These are phyloP conservation scores for Pontederia paniculata DNA, from an alignment of 176 grass and related monocot species.

Conservation along the genomic window DNA sequence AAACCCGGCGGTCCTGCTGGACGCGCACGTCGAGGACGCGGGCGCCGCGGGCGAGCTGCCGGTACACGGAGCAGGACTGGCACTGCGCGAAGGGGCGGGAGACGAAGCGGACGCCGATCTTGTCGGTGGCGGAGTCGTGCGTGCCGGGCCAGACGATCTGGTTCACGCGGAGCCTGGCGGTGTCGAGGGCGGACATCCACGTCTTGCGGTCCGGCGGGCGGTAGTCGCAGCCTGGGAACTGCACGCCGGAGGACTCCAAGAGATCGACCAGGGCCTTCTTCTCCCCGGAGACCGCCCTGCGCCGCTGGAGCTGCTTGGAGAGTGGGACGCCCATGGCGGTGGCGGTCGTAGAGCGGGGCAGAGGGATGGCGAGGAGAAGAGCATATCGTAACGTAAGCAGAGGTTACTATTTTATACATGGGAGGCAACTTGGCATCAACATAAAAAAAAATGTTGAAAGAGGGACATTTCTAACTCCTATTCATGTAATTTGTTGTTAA, in stretches of 20 bases:
- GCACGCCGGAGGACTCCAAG: constrained; percentile 18
- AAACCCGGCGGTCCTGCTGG: constrained; percentile 61
- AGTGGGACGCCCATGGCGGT: constrained; percentile 57
- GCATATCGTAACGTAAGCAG: no score
- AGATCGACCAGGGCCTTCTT: constrained; percentile 33
- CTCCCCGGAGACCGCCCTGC: constrained; percentile 43
- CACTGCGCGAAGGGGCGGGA: constrained; percentile 88
- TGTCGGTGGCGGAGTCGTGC: constrained; percentile 87
- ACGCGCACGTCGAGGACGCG: constrained; percentile 82
- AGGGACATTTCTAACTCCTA: no score
- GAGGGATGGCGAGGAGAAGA: no score
- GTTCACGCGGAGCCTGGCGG: constrained; percentile 33
- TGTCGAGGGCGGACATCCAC: constrained; percentile 64
- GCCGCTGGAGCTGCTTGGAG: constrained; percentile 63
- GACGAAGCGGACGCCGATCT: constrained; percentile 71
- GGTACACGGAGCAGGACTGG: constrained; percentile 67
- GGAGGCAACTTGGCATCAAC: no score
- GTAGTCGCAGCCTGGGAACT: constrained; percentile 58
- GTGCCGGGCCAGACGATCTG: constrained; percentile 89
- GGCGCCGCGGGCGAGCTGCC: constrained; percentile 50
- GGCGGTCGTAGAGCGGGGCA: background rate
- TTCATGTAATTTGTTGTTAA: no score
- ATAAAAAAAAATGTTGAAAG: no score
- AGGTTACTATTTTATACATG: no score
- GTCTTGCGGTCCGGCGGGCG: constrained; percentile 34